phyloP scores from a whole-genome alignment of 2,329 filamentous ascomycete genomes.

The Cryphonectria parasitica region DNA sequence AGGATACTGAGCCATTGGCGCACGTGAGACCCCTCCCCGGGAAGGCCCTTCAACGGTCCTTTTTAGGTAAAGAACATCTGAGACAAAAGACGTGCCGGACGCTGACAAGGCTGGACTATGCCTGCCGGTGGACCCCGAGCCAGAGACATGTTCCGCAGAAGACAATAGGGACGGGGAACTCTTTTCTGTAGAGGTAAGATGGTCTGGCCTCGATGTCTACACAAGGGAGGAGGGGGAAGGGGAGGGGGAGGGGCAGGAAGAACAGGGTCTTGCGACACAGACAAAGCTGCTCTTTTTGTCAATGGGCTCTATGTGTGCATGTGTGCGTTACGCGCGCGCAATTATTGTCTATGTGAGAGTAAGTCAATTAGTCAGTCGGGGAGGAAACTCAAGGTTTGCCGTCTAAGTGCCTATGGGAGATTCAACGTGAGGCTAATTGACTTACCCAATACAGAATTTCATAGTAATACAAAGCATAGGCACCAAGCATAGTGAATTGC shows the following conservation, averaged over 20 bases:
- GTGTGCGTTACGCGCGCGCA: not conserved
- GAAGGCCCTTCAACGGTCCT: not conserved
- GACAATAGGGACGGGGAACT: too few species aligned
- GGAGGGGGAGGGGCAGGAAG: not conserved
- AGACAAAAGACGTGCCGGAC: not conserved
- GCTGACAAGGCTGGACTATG: not conserved
- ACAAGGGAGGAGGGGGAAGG: not conserved
- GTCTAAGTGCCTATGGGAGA: not conserved
- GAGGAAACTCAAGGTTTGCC: not conserved
- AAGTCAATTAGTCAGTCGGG: not conserved
- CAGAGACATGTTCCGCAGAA: slow-evolving; percentile 2
- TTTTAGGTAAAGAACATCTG: not conserved
- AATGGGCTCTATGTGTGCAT: not conserved
- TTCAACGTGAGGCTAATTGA: not conserved
- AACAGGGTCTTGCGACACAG: not conserved
- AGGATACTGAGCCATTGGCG: not conserved
- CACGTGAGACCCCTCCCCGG: not conserved
- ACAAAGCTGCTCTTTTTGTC: not conserved
- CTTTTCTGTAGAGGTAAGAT: not conserved
- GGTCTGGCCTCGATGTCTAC: not conserved
- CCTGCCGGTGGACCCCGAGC: not conserved
- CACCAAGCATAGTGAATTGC: not conserved
- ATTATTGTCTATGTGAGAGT: too few species aligned
- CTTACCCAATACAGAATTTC: not conserved
- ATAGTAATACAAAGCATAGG: not conserved